These are phyloP conservation scores for Aschersonia sp. DNA, from an alignment of 2,329 filamentous ascomycete species.

Conservation along the genomic window DNA sequence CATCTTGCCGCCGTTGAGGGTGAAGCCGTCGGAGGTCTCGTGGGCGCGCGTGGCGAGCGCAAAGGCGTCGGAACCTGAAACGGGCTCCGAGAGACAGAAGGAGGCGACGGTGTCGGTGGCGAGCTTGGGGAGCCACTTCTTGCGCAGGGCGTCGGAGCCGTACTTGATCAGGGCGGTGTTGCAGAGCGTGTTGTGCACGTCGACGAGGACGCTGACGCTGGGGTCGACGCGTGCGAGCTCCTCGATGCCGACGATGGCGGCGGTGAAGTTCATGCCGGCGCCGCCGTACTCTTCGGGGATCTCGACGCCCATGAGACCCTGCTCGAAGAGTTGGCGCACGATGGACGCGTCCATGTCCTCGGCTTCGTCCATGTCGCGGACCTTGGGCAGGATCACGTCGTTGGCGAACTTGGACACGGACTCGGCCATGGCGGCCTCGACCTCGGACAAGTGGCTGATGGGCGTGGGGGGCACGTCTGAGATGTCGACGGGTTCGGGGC, in stretches of 20 bases:
- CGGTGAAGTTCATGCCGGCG: conserved; percentile 96
- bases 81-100: conserved; percentile 86
- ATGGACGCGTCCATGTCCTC: conserved; percentile 82
- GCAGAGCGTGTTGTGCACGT: conserved; percentile 96
- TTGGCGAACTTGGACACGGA: conserved; percentile 81
- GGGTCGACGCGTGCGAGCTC: conserved; percentile 90
- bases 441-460: conserved; percentile 84
- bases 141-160: conserved; percentile 62
- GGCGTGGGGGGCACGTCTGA: conserved; percentile 75
- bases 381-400: conserved; percentile 79
- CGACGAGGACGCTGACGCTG: conserved; percentile 85
- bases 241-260: conserved; percentile 92
- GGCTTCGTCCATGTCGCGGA: conserved; percentile 93
- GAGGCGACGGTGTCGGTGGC: conserved; percentile 83
- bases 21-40: conserved; percentile 72
- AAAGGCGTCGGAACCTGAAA: conserved; percentile 90
- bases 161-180: conserved; percentile 87
- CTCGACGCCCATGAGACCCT: conserved; percentile 93
- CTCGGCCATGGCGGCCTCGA: conserved; percentile 79
- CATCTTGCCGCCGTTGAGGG: conserved; percentile 90
- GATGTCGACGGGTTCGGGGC: conserved; percentile 40
- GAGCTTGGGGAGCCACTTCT: conserved; percentile 77
- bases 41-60: conserved; percentile 83
- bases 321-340: conserved; percentile 90
- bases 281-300: conserved; percentile 96